Evolutionary conservation across 2,329 filamentous ascomycete species (phyloP).

Genomic region (Elsinoe batatas): DNA sequence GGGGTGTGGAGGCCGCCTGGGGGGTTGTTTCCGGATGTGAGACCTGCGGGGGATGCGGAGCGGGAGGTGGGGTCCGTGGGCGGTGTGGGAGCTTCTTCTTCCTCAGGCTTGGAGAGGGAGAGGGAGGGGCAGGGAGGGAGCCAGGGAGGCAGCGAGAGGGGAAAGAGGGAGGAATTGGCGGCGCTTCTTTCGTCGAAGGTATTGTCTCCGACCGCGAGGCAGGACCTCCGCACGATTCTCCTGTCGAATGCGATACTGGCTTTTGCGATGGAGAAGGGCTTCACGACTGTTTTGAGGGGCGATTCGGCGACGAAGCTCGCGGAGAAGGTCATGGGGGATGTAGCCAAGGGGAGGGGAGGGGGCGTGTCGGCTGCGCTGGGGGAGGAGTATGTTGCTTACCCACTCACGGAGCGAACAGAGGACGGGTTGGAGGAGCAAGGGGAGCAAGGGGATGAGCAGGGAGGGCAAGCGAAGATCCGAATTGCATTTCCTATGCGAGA

Average conservation of each 20-base stretch:
- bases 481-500: conserved; percentile 66
- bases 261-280: conserved; percentile 49
- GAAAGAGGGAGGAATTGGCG: no score
- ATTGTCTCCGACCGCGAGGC: conserved; percentile 59
- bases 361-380: conserved; percentile 71
- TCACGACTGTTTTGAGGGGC: conserved; percentile 67
- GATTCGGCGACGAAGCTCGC: conserved; percentile 83
- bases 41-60: no score
- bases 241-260: conserved; percentile 61
- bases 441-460: neutral
- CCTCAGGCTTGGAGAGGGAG: no score
- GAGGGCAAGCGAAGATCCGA: neutral
- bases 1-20: conserved; percentile 4
- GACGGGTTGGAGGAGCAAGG: no score
- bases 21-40: neutral
- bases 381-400: conserved; percentile 50
- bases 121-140: no score
- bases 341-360: conserved; percentile 82
- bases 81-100: no score
- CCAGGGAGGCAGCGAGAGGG: no score
- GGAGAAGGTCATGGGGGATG: conserved; percentile 73
- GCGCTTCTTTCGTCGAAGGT: no score
- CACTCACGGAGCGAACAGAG: conserved; percentile 22
- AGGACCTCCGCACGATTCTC: conserved; percentile 63
- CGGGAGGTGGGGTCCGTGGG: no score